A percentile compares a stretch with the other conserved stretches of the same genome.
Evolutionary conservation across 1,284 basidiomycete genomes (phyloP).

Genomic region (Prillingera fragicola): DNA sequence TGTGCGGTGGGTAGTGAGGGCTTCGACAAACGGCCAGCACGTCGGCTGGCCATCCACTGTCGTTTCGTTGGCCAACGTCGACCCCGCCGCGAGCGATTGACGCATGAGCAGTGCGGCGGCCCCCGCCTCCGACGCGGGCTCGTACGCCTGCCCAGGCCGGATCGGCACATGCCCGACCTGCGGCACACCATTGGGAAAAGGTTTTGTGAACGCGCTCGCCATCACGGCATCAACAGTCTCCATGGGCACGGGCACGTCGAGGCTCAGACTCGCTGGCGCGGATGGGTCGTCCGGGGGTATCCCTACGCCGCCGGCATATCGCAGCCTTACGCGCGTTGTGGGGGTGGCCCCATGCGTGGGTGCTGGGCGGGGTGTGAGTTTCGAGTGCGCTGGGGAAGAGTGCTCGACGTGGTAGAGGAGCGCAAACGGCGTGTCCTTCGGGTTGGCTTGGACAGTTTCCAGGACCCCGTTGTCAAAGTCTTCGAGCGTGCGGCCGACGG

Average conservation of each 20-base stretch:
- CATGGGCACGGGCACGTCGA: not conserved
- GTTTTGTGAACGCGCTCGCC: conserved; percentile 6
- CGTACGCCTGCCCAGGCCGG: no score
- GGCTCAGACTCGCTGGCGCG: conserved; percentile 14
- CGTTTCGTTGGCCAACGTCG: no score
- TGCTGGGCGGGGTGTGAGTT: not conserved
- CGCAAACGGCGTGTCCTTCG: conserved; percentile 41
- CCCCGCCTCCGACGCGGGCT: no score
- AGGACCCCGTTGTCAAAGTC: conserved; percentile 40
- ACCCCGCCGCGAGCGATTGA: no score
- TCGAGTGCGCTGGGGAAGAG: not conserved
- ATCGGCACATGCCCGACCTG: no score
- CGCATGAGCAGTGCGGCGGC: no score
- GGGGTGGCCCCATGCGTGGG: not conserved
- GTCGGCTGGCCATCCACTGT: not conserved
- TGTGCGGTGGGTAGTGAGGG: conserved; percentile 25
- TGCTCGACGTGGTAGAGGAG: conserved; percentile 38
- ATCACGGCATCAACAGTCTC: conserved; percentile 6
- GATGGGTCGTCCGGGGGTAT: conserved; percentile 39
- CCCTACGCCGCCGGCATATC: conserved; percentile 32
- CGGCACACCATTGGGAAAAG: no score
- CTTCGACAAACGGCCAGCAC: conserved; percentile 40
- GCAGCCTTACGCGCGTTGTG: conserved; percentile 1
- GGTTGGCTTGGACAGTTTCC: conserved; percentile 29
- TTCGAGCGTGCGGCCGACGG: conserved; percentile 30